These are phyloP conservation scores for Linanthus parryae DNA, from an alignment of 148 eudicot species.

Conservation along the genomic window DNA sequence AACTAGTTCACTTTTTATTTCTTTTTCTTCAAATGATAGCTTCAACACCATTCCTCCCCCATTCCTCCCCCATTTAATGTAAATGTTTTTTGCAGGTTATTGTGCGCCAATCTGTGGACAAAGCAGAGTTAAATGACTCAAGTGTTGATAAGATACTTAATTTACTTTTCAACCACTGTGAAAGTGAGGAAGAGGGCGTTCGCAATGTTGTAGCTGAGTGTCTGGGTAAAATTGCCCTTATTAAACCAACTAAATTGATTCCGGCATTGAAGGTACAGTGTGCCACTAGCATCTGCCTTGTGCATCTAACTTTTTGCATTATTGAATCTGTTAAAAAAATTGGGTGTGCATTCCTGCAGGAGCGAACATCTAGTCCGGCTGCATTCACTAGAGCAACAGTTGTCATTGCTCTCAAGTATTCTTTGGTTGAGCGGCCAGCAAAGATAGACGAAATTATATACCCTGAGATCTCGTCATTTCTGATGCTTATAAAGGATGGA, in stretches of 20 bases:
- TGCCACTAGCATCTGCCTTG: not conserved
- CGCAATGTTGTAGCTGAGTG: constrained; percentile 99
- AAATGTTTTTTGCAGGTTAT: constrained; percentile 68
- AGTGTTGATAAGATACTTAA: constrained; percentile 94
- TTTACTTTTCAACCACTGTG: constrained; percentile 87
- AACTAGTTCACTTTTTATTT: no score
- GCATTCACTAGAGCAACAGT: constrained; percentile 96
- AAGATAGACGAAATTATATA: constrained; percentile 80
- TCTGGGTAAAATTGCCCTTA: constrained; percentile 92
- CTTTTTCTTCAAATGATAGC: no score
- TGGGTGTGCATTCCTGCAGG: constrained; percentile 39
- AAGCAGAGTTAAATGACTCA: constrained; percentile 91
- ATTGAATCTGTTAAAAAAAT: no score
- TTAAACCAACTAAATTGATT: constrained; percentile 84
- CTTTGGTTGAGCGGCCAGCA: constrained; percentile 93
- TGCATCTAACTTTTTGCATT: constrained; percentile 3
- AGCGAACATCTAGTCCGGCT: constrained; percentile 62
- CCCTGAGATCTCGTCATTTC: constrained; percentile 89
- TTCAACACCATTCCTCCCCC: not conserved
- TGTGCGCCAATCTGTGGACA: constrained; percentile 95
- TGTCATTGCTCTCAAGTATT: constrained; percentile 84
- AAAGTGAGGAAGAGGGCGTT: constrained; percentile 99
- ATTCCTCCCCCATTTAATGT: no score
- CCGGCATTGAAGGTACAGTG: constrained; percentile 83
- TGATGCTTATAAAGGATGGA: constrained; percentile 87